A percentile compares a stretch with the other conserved stretches of the same genome.
These are phyloP conservation scores for Aspergillus sp. DNA, from an alignment of 2,329 filamentous ascomycete genomes.

Conservation along the genomic window DNA sequence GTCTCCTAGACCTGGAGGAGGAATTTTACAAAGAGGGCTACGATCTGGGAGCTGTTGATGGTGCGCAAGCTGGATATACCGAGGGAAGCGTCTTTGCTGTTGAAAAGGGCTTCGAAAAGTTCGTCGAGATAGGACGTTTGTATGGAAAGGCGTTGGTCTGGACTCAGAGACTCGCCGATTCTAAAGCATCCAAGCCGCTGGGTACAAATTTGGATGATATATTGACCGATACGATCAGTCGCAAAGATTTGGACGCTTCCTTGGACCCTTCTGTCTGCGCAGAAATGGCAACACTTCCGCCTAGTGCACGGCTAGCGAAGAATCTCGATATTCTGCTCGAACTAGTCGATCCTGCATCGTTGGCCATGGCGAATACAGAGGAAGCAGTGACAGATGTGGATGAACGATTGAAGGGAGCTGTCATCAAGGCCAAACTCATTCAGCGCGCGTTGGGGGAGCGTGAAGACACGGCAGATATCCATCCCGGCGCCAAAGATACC, in stretches of 20 bases:
- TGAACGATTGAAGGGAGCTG: constrained; percentile 74
- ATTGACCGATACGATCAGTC: not conserved
- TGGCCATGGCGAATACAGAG: constrained; percentile 77
- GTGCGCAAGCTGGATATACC: constrained; percentile 66
- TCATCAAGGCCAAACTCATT: constrained; percentile 77
- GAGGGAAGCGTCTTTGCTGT: constrained; percentile 89
- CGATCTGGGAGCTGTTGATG: constrained; percentile 66
- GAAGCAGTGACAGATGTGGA: constrained; percentile 89
- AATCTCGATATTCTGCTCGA: constrained; percentile 70
- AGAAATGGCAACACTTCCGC: constrained; percentile 41
- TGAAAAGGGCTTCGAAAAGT: constrained; percentile 91
- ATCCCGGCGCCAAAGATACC: constrained; percentile 23
- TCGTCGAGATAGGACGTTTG: constrained; percentile 68
- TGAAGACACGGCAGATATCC: constrained; percentile 23
- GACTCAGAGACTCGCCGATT: constrained; percentile 59
- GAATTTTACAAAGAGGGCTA: constrained; percentile 79
- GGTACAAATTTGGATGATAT: not conserved
- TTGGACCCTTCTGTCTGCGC: constrained; percentile 24
- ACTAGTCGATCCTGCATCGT: constrained; percentile 68
- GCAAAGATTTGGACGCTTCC: constrained; percentile 10
- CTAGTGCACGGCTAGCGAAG: constrained; percentile 63
- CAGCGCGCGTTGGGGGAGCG: constrained; percentile 59
- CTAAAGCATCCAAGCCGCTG: constrained; percentile 10
- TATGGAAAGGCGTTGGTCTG: constrained; percentile 77
- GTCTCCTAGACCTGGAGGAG: constrained; percentile 55